Percentiles rank a stretch among this genome's conserved stretches.
Evolutionary conservation across 805 yeast genomes (phyloP).

Genomic region (Ogataea saltuana): DNA sequence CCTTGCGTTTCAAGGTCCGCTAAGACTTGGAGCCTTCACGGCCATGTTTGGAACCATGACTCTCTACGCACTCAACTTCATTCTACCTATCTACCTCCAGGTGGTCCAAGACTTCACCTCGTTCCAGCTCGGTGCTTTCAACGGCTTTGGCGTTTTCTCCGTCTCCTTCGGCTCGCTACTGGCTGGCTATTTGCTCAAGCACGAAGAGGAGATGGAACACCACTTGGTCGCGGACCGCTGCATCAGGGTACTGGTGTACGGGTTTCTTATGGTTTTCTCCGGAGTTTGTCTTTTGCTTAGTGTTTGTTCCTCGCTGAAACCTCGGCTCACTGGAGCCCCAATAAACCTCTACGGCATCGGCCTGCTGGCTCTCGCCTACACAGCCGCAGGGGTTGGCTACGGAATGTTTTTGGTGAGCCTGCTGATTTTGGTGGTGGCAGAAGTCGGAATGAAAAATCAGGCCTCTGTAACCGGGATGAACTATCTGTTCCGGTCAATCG

Average conservation of each 20-base stretch:
- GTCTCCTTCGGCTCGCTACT: conserved; percentile 42
- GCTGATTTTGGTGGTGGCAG: conserved; percentile 43
- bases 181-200: conserved; percentile 38
- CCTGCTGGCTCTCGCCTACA: conserved; percentile 31
- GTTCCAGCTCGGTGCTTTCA: conserved; percentile 41
- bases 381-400: conserved; percentile 39
- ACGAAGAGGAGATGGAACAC: conserved; percentile 18
- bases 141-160: conserved; percentile 42
- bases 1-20: conserved; percentile 38
- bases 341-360: conserved; percentile 21
- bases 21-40: conserved; percentile 40
- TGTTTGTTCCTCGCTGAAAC: conserved; percentile 24
- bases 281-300: conserved; percentile 26
- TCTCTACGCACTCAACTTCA: conserved; percentile 38
- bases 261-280: conserved; percentile 23
- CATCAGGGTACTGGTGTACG: conserved; percentile 25
- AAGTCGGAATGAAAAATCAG: conserved; percentile 45
- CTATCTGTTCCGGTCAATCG: conserved; percentile 50
- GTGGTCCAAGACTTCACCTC: conserved; percentile 42
- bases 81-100: conserved; percentile 45
- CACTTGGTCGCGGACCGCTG: conserved; percentile 24
- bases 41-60: conserved; percentile 41
- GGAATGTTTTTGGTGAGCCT: conserved; percentile 44
- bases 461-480: conserved; percentile 51
- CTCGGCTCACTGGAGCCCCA: conserved; percentile 22